Evolutionary conservation across 2,329 filamentous ascomycete genomes (phyloP), one percentile per base, ranked within the genome.

Genomic region (Cordyceps farinosa): DNA sequence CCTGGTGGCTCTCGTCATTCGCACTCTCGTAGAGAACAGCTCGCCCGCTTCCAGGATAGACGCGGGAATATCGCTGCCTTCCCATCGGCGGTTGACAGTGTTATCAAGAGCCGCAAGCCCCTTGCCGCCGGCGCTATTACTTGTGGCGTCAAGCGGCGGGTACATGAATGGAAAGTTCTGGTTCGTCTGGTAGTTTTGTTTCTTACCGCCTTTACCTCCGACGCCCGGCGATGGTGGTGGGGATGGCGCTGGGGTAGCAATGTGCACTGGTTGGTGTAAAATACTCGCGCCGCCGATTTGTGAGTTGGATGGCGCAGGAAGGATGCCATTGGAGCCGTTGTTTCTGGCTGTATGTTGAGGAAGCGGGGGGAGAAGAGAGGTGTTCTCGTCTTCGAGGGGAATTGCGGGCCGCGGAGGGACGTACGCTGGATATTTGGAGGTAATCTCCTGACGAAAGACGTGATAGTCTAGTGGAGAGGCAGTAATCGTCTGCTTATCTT

Each of bases 121-220:
- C 73, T 96, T 97, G 1, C 94, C 94, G 57, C 95, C 94, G 44
- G 94, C 88, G 69, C 89, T 90, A 72, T 96, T 97, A 76, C 92
- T 97, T 30, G 87, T 89, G 66, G 88, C 89, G 75, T 97, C 94
- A 22, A 97, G 80, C 1, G 95, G 95, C 2, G 95, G 95, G 69
- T 99, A 99, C 78, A 99, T 87, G 72, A 99, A 98, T 0, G 95
- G 95, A 67, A 99, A 98, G 72, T 97, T 95, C 70, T 99, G 95
- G 72, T 99, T 99, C 0, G 95, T 99, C 75, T 99, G 95, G 71
- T 99, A 99, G 69, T 98, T 99, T 72, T 99, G 95, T 73, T 99
- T 99, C 81, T 99, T 99, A 1, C 90, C 93, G 59, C 90, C 91
- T 75, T 98, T 99, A 0, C 92, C 92, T 32, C 92, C 93, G 40